phyloP scores from a whole-genome alignment of 352 stramenopile genomes.

The Phytopythium chamaehyphon region DNA sequence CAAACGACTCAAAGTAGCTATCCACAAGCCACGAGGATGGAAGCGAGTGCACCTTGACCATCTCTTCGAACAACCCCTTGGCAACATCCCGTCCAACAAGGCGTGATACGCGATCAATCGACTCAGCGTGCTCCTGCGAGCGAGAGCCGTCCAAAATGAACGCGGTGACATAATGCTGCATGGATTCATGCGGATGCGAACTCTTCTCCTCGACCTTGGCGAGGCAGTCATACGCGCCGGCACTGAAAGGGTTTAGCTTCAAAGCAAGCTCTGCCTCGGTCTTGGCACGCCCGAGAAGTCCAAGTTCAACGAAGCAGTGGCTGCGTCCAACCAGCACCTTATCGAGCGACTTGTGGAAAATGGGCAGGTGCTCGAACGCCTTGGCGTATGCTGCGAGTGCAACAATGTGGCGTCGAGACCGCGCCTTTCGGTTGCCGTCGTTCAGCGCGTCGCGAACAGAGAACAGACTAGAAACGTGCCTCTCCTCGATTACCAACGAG shows the following conservation, averaged over 20 bases:
- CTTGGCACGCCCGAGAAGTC: constrained; percentile 32
- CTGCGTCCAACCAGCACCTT: constrained; percentile 54
- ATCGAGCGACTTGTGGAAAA: constrained; percentile 64
- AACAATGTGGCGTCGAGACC: constrained; percentile 43
- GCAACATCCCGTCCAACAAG: constrained; percentile 57
- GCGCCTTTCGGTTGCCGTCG: constrained; percentile 54
- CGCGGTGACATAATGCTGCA: constrained; percentile 80
- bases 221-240: constrained; percentile 66
- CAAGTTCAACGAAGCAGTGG: constrained; percentile 57
- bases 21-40: constrained; percentile 74
- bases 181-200: constrained; percentile 41
- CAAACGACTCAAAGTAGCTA: constrained; percentile 85
- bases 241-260: constrained; percentile 63
- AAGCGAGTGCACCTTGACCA: constrained; percentile 71
- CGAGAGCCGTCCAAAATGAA: constrained; percentile 82
- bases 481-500: constrained; percentile 45
- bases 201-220: constrained; percentile 58
- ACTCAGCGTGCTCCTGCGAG: constrained; percentile 57
- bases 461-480: constrained; percentile 38
- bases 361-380: constrained; percentile 49
- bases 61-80: constrained; percentile 62
- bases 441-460: constrained; percentile 46
- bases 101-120: constrained; percentile 71
- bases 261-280: constrained; percentile 44
- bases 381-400: constrained; percentile 60